phyloP scores from a whole-genome alignment of 345 rosid species.

The Euphorbia peplus region DNA sequence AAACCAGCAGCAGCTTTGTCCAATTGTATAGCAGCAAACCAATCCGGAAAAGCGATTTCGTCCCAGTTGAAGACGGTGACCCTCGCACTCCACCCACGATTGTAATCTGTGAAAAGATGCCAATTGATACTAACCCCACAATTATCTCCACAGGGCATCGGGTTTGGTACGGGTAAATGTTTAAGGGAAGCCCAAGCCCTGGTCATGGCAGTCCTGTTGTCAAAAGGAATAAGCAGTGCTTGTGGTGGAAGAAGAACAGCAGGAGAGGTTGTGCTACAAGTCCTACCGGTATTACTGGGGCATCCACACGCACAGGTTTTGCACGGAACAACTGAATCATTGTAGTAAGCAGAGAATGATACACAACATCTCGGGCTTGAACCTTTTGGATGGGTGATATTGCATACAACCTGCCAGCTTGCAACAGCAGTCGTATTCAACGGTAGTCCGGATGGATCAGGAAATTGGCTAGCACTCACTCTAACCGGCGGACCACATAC shows the following conservation, averaged over 20 bases:
- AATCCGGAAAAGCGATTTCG: slow-evolving; percentile 62
- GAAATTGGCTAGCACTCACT: slow-evolving; percentile 75
- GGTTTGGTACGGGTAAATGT: slow-evolving; percentile 54
- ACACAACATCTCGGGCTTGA: slow-evolving; percentile 74
- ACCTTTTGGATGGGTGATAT: slow-evolving; percentile 73
- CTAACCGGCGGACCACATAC: slow-evolving; percentile 78
- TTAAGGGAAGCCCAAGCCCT: slow-evolving; percentile 68
- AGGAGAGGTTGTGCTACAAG: slow-evolving; percentile 69
- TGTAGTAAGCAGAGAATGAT: slow-evolving; percentile 86
- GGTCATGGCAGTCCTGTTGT: slow-evolving; percentile 62
- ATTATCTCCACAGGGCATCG: slow-evolving; percentile 83
- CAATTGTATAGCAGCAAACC: slow-evolving; percentile 80
- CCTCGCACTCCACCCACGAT: slow-evolving; percentile 81
- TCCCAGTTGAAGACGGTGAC: slow-evolving; percentile 95
- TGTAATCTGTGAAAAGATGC: slow-evolving; percentile 74
- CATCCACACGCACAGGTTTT: slow-evolving; percentile 92
- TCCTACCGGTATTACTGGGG: slow-evolving; percentile 39
- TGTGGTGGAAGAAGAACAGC: slow-evolving; percentile 75
- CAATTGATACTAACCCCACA: slow-evolving; percentile 94
- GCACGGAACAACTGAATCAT: slow-evolving; percentile 86
- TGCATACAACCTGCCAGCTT: slow-evolving; percentile 97
- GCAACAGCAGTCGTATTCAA: slow-evolving; percentile 62
- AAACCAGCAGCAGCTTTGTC: slow-evolving; percentile 68
- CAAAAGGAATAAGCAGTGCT: slow-evolving; percentile 84
- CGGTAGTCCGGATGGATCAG: slow-evolving; percentile 66